A percentile compares a stretch with the other conserved stretches of the same genome.
Conservation (phyloP, 148 eudicot species). For the Fagopyrum homotropicum region DNA sequence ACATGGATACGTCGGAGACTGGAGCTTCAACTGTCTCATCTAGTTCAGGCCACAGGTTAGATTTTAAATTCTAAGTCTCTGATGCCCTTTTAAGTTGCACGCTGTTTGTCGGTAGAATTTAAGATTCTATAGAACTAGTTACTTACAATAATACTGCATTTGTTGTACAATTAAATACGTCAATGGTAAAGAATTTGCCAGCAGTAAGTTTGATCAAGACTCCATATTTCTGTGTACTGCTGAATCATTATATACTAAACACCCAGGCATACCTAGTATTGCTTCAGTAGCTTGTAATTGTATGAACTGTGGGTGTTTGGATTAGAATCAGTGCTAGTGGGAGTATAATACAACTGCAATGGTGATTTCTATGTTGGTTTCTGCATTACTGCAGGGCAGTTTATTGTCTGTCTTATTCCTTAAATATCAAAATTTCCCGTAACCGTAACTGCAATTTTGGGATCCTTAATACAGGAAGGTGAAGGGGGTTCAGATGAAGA, state of each 20-base stretch:
- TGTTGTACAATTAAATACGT: background rate
- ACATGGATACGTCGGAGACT: conserved; percentile 65
- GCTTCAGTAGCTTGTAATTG: background rate
- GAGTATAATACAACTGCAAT: background rate
- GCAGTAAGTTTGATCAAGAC: background rate
- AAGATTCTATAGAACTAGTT: background rate
- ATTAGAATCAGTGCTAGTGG: background rate
- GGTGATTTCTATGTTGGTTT: background rate
- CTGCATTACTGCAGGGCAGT: background rate
- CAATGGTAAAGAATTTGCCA: background rate
- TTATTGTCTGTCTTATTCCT: background rate
- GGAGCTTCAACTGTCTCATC: conserved; percentile 18
- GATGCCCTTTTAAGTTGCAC: background rate
- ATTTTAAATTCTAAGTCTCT: background rate
- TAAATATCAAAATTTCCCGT: background rate
- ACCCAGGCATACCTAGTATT: too few relatives aligned
- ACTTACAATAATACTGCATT: background rate
- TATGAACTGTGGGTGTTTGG: background rate
- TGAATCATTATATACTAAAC: too few relatives aligned
- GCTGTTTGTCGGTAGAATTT: background rate
- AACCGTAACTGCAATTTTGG: background rate
- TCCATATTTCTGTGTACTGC: background rate
- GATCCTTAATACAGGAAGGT: conserved; percentile 35
- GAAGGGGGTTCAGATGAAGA: conserved; percentile 83
- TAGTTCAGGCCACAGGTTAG: conserved; percentile 29